These are phyloP conservation scores for Apocynum venetum DNA, from an alignment of 257 asterid genomes.

Conservation along the genomic window DNA sequence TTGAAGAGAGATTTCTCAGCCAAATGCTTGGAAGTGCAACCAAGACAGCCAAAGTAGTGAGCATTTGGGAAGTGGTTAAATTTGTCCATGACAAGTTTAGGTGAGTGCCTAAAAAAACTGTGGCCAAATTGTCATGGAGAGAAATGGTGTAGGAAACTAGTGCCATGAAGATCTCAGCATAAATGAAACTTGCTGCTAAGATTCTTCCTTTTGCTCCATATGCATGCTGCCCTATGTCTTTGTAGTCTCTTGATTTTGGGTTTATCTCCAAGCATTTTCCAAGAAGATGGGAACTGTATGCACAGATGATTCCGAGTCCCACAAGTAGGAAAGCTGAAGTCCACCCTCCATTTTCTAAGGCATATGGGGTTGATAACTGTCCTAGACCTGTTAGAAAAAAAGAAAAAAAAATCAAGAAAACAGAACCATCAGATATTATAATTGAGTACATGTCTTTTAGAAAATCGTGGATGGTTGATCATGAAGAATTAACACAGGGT, in stretches of 20 bases:
- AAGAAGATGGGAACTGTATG: conserved; percentile 48
- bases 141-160: conserved; percentile 82
- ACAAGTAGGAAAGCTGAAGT: conserved; percentile 51
- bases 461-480: no score
- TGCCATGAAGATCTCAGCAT: conserved; percentile 73
- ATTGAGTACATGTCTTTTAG: no score
- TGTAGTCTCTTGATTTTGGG: conserved; percentile 58
- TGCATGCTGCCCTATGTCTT: conserved; percentile 60
- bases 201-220: conserved; percentile 65
- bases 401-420: no score
- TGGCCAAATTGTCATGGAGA: conserved; percentile 63
- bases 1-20: conserved; percentile 66
- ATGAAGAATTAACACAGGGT: no score
- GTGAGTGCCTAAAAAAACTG: conserved; percentile 34
- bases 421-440: no score
- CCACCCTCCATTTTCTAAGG: conserved; percentile 76
- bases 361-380: conserved; percentile 71
- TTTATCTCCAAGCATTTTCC: conserved; percentile 44
- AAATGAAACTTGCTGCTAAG: conserved; percentile 38
- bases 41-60: conserved; percentile 46
- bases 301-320: conserved; percentile 46
- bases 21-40: conserved; percentile 76
- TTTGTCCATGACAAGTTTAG: conserved; percentile 27
- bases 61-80: conserved; percentile 45
- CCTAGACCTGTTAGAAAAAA: conserved; percentile 50